These are phyloP conservation scores for Aspergillus heteromorphus DNA, from an alignment of 495 filamentous ascomycete species.

Conservation along the genomic window DNA sequence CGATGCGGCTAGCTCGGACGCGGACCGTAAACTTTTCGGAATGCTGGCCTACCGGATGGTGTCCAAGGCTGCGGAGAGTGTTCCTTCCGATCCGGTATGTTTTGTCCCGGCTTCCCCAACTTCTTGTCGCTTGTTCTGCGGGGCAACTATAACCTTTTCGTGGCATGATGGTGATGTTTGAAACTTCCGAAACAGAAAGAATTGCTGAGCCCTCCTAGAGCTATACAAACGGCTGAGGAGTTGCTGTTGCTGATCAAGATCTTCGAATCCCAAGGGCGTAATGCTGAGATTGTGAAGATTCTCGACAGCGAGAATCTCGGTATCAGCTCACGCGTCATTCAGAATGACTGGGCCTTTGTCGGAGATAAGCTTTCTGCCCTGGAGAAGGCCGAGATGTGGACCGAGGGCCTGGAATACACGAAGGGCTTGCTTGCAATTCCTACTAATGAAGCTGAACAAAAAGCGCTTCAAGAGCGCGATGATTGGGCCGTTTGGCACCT, in stretches of 20 bases:
- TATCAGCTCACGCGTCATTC: conserved; percentile 43
- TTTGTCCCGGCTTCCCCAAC: background rate
- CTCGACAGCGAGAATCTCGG: conserved; percentile 48
- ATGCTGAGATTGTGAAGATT: conserved; percentile 44
- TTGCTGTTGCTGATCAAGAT: conserved; percentile 50
- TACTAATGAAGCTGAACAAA: conserved; percentile 26
- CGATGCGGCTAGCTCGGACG: conserved; percentile 33
- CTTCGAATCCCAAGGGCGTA: conserved; percentile 40
- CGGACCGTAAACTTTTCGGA: conserved; percentile 51
- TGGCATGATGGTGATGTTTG: conserved; percentile 16
- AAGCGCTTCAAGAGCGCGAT: conserved; percentile 42
- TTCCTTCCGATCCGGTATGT: conserved; percentile 42
- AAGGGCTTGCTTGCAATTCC: conserved; percentile 34
- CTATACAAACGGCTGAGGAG: conserved; percentile 52
- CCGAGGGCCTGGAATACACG: conserved; percentile 39
- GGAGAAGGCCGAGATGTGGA: conserved; percentile 43
- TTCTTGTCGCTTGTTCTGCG: background rate
- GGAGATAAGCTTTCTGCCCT: conserved; percentile 40
- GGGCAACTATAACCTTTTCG: background rate
- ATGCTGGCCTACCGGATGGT: conserved; percentile 55
- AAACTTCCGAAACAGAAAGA: conserved; percentile 28
- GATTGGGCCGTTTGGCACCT: conserved; percentile 56
- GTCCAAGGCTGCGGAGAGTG: conserved; percentile 50
- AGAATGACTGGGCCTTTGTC: conserved; percentile 48
- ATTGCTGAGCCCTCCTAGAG: conserved; percentile 40